A percentile compares a stretch with the other conserved stretches of the same genome.
These are phyloP conservation scores for Wickerhamiella siamensis DNA, from an alignment of 805 yeast species.

Conservation along the genomic window DNA sequence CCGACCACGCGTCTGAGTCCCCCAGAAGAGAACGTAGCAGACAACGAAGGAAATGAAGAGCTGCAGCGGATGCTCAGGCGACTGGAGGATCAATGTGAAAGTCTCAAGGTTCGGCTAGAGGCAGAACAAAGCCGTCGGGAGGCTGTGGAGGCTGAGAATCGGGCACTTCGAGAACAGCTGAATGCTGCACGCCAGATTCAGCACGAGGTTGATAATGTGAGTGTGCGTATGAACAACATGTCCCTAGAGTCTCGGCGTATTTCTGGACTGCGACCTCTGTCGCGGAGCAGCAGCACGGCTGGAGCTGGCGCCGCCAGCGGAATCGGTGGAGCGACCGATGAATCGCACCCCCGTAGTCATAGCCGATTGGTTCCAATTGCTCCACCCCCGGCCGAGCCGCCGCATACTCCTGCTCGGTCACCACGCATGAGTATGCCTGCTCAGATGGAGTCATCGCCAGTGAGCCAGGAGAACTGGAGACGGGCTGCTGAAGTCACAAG, in stretches of 20 bases:
- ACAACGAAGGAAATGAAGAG: neutral
- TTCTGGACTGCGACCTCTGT: neutral
- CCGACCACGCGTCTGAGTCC: neutral
- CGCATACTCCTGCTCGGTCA: neutral
- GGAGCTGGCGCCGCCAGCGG: too few species aligned
- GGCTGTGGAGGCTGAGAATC: neutral
- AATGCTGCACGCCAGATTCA: neutral
- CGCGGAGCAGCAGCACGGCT: neutral
- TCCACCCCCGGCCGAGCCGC: neutral
- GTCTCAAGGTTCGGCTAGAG: neutral
- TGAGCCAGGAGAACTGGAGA: slow-evolving; percentile 47
- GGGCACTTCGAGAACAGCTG: neutral
- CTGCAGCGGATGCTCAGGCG: neutral
- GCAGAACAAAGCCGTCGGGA: neutral
- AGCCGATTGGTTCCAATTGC: neutral
- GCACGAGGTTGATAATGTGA: neutral
- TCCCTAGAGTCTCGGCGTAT: neutral
- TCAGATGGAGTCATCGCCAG: neutral
- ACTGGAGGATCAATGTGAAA: neutral
- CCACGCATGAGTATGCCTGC: neutral
- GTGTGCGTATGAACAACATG: neutral
- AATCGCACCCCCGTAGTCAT: neutral
- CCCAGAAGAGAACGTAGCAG: neutral
- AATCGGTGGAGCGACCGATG: neutral
- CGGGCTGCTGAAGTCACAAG: slow-evolving; percentile 83